phyloP scores from a whole-genome alignment of 148 eudicot species.

The Suaeda aralocaspica region DNA sequence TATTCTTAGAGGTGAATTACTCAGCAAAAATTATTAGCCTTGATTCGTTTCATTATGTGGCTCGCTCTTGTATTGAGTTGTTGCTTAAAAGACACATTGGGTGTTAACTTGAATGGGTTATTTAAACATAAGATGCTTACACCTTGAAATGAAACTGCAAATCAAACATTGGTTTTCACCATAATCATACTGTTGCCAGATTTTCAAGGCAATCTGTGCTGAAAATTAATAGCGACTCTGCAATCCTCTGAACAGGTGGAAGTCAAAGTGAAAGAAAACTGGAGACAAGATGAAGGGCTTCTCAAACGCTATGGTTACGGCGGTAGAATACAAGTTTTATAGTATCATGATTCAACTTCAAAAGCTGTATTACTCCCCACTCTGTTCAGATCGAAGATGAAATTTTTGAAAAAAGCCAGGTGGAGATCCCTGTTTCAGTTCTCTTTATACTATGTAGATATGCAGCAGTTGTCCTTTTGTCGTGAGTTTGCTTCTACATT shows the following conservation, averaged over 20 bases:
- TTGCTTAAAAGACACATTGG: not conserved
- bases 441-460: not conserved
- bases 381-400: not conserved
- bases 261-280: slow-evolving; percentile 87
- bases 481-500: not conserved
- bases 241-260: slow-evolving; percentile 54
- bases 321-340: slow-evolving; percentile 60
- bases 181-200: not conserved
- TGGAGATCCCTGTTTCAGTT: slow-evolving; percentile 2
- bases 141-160: not conserved
- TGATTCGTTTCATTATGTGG: not conserved
- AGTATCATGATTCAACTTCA: slow-evolving; percentile 17
- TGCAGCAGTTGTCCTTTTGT: not conserved
- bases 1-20: slow-evolving; percentile 74
- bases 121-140: no score
- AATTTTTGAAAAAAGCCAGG: slow-evolving; percentile 6
- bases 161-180: not conserved
- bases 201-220: not conserved
- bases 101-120: no score
- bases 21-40: not conserved
- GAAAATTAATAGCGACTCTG: not conserved
- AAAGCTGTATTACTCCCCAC: not conserved
- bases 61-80: not conserved
- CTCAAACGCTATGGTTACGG: slow-evolving; percentile 81
- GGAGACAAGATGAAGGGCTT: slow-evolving; percentile 95